Evolutionary conservation across 2,329 filamentous ascomycete genomes (phyloP).

Genomic region (Hymenoscyphus fraxineus): DNA sequence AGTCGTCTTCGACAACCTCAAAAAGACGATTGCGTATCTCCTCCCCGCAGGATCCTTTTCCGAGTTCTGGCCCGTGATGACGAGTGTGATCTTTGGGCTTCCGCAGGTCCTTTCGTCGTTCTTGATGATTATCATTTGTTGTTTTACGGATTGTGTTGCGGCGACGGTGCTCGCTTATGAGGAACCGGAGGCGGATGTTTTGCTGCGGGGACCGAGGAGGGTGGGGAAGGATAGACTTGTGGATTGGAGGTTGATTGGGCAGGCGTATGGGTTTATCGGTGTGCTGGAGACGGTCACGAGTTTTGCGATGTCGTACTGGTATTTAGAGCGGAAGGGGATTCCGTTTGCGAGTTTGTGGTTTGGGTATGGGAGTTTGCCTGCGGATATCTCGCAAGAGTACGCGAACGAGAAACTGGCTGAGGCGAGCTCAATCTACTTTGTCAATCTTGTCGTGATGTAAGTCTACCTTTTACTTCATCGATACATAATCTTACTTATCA

Average conservation of each 20-base stretch:
- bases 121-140: slow-evolving; percentile 49
- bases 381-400: slow-evolving; percentile 46
- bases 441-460: slow-evolving; percentile 75
- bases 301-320: slow-evolving; percentile 66
- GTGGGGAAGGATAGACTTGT: slow-evolving; percentile 69
- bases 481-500: not conserved
- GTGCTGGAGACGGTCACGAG: slow-evolving; percentile 57
- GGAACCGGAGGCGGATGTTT: slow-evolving; percentile 70
- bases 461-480: slow-evolving; percentile 23
- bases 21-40: slow-evolving; percentile 54
- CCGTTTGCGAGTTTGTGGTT: slow-evolving; percentile 66
- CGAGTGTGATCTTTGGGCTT: slow-evolving; percentile 58
- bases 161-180: slow-evolving; percentile 74
- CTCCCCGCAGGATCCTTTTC: slow-evolving; percentile 56
- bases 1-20: slow-evolving; percentile 52
- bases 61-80: slow-evolving; percentile 61
- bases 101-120: slow-evolving; percentile 58
- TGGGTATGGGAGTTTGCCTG: slow-evolving; percentile 52
- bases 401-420: slow-evolving; percentile 47
- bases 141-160: slow-evolving; percentile 73
- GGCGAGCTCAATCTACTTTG: slow-evolving; percentile 62
- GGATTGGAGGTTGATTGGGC: slow-evolving; percentile 66
- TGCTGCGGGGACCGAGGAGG: slow-evolving; percentile 64
- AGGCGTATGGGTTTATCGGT: slow-evolving; percentile 70
- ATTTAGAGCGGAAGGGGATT: slow-evolving; percentile 58